phyloP scores from a whole-genome alignment of 2,329 filamentous ascomycete genomes.

The Aurifilum marmelostoma region DNA sequence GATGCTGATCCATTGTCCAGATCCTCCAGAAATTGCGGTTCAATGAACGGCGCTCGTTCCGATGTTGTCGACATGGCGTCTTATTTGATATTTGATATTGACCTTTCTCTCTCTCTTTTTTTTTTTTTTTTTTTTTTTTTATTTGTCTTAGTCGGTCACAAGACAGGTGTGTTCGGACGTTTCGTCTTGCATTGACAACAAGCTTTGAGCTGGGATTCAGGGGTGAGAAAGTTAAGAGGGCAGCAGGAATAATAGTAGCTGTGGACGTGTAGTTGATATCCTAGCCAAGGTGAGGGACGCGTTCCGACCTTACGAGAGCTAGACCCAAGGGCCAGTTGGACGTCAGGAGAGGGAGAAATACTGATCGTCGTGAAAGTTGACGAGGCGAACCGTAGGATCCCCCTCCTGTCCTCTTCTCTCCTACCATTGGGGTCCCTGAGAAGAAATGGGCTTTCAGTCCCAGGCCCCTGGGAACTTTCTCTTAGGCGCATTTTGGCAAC shows the following conservation, averaged over 20 bases:
- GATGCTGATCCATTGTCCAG: conserved; percentile 14
- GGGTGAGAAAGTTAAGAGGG: background rate
- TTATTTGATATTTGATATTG: too few relatives aligned
- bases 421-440: background rate
- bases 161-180: background rate
- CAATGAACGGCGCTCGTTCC: conserved; percentile 26
- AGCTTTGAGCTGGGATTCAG: background rate
- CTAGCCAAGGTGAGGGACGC: conserved; percentile 1
- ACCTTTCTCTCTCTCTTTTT: too few relatives aligned
- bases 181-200: background rate
- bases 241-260: background rate
- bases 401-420: background rate
- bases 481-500: conserved; percentile 17
- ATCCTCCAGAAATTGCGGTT: conserved; percentile 28
- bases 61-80: conserved; percentile 25
- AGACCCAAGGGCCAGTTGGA: background rate
- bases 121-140: too few relatives aligned
- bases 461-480: background rate
- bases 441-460: background rate
- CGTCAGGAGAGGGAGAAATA: conserved; percentile 15
- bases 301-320: background rate
- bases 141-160: background rate
- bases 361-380: conserved; percentile 12
- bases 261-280: background rate
- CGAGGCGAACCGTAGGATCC: background rate